Conservation (phyloP, 225 moss, liverwort and hornwort species). For the Thuidium tamariscinum region DNA sequence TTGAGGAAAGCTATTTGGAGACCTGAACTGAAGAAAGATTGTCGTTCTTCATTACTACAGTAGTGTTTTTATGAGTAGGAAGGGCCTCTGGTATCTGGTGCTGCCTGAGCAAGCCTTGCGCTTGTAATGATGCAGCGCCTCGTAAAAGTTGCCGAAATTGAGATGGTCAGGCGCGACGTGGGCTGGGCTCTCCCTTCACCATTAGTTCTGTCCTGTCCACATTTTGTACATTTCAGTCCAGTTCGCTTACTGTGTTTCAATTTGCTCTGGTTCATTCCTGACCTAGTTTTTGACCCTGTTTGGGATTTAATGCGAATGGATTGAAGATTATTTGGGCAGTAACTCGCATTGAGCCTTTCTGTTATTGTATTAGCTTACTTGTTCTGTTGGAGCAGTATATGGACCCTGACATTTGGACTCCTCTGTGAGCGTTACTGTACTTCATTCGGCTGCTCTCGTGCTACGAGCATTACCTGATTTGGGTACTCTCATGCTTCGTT, state of each 20-base stretch:
- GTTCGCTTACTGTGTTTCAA: too few relatives aligned
- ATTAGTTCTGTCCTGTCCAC: not conserved
- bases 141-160: not conserved
- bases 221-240: not conserved
- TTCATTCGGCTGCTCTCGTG: not conserved
- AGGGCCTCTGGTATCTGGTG: not conserved
- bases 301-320: rapidly evolving
- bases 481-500: not conserved
- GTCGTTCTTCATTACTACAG: rapidly evolving
- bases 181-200: not conserved
- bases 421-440: rapidly evolving
- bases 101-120: not conserved
- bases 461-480: rapidly evolving
- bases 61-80: too few relatives aligned
- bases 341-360: too few relatives aligned
- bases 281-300: not conserved
- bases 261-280: not conserved
- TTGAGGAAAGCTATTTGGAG: slow-evolving; percentile 6
- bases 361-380: too few relatives aligned
- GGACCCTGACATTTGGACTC: too few relatives aligned
- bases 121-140: not conserved
- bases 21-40: not conserved
- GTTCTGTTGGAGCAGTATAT: rapidly evolving
- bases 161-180: not conserved
- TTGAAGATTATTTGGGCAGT: too few relatives aligned